Evolutionary conservation across 192 early-diverging fungal genomes (phyloP).

Genomic region (Radiomyces spectabilis): DNA sequence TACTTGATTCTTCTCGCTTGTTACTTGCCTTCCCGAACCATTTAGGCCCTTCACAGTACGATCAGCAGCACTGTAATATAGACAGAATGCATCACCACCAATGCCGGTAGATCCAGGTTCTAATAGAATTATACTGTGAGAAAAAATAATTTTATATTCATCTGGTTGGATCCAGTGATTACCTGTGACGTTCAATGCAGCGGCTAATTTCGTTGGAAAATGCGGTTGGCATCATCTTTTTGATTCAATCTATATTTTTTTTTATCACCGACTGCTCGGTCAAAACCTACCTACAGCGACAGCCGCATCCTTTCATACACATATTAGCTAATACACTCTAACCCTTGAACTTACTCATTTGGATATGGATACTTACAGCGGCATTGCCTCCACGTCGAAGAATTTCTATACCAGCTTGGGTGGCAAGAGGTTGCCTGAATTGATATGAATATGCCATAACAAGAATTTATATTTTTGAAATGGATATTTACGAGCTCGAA

Average conservation of each 20-base stretch:
- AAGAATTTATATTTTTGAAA: too few relatives aligned
- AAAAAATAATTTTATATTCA: neutral
- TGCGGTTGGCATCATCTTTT: too few relatives aligned
- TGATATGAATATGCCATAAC: neutral
- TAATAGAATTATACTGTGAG: conserved; percentile 16
- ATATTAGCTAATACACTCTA: neutral
- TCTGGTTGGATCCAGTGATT: conserved; percentile 3
- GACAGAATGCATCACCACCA: conserved; percentile 75
- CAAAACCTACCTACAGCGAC: conserved; percentile 40
- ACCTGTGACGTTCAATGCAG: conserved; percentile 62
- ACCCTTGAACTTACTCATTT: neutral
- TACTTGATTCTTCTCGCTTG: too few relatives aligned
- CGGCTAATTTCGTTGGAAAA: conserved; percentile 33
- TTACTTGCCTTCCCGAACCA: conserved; percentile 51
- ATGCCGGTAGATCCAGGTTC: conserved; percentile 70
- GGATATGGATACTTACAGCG: conserved; percentile 38
- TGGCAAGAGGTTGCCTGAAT: conserved; percentile 63
- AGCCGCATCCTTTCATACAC: conserved; percentile 52
- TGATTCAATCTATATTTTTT: too few relatives aligned
- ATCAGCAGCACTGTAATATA: conserved; percentile 62
- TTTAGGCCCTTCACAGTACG: conserved; percentile 48
- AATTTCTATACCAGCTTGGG: conserved; percentile 54
- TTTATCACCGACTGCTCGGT: too few relatives aligned
- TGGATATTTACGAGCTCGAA: conserved; percentile 31
- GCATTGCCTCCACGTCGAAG: conserved; percentile 68